phyloP scores from a whole-genome alignment of 2,329 filamentous ascomycete genomes.

The Alternaria viburni region DNA sequence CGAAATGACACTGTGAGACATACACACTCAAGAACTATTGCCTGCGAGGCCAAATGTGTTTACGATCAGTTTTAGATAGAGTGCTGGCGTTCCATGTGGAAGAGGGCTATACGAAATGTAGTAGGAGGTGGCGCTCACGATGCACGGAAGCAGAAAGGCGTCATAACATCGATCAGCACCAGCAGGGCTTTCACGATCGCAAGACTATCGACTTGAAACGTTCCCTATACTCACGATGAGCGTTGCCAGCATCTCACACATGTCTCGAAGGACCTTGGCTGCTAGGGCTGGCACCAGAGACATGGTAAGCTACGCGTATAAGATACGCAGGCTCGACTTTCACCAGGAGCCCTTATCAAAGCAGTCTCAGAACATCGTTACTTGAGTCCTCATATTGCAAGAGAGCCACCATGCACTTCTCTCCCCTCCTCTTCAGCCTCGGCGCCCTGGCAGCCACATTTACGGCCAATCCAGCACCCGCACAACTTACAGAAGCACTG shows the following conservation, averaged over 20 bases:
- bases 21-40: background rate
- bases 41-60: too few species aligned
- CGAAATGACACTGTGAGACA: background rate
- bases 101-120: background rate
- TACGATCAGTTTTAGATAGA: background rate
- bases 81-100: background rate
- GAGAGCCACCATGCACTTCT: background rate
- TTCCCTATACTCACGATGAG: background rate
- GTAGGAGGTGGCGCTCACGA: background rate
- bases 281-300: background rate
- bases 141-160: background rate
- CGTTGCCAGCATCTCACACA: background rate
- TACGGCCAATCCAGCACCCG: background rate
- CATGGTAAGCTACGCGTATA: background rate
- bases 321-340: background rate
- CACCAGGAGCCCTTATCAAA: too few species aligned
- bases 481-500: background rate
- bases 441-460: background rate
- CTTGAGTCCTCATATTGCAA: too few species aligned
- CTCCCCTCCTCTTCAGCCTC: background rate
- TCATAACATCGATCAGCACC: background rate
- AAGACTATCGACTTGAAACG: background rate
- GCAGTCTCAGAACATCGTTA: background rate
- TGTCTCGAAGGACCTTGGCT: background rate
- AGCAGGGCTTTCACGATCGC: background rate